Percentiles rank a stretch among this genome's conserved stretches.
phyloP scores from a whole-genome alignment of 2,329 filamentous ascomycete genomes.

The Akanthomyces dipterigenus region DNA sequence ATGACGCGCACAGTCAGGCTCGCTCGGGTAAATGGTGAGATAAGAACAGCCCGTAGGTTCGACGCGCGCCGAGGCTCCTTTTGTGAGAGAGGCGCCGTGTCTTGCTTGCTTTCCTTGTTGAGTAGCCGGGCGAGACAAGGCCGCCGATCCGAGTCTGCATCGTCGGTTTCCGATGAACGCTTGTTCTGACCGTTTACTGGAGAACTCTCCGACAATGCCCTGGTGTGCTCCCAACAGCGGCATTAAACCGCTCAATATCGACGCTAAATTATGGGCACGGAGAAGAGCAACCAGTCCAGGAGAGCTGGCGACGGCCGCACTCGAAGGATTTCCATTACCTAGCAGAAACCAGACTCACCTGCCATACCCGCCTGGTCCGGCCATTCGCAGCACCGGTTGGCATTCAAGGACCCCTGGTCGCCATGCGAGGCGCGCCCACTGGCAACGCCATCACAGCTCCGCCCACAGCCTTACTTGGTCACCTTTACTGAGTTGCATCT shows the following conservation, averaged over 20 bases:
- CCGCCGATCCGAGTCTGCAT: not conserved
- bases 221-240: not conserved
- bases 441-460: not conserved
- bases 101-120: not conserved
- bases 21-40: not conserved
- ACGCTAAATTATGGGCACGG: not conserved
- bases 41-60: no score
- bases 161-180: not conserved
- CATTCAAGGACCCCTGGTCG: not conserved
- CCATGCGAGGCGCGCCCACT: not conserved
- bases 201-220: no score
- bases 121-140: not conserved
- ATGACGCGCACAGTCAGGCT: not conserved
- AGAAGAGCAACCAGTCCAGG: not conserved
- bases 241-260: not conserved
- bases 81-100: not conserved
- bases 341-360: not conserved
- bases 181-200: not conserved
- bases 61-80: not conserved
- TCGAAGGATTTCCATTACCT: not conserved
- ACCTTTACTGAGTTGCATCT: not conserved
- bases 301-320: not conserved
- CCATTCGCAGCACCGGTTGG: not conserved
- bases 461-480: slow-evolving; percentile 1
- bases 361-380: not conserved